These are phyloP conservation scores for Boletus fagicola DNA, from an alignment of 768 basidiomycete genomes.

Conservation along the genomic window DNA sequence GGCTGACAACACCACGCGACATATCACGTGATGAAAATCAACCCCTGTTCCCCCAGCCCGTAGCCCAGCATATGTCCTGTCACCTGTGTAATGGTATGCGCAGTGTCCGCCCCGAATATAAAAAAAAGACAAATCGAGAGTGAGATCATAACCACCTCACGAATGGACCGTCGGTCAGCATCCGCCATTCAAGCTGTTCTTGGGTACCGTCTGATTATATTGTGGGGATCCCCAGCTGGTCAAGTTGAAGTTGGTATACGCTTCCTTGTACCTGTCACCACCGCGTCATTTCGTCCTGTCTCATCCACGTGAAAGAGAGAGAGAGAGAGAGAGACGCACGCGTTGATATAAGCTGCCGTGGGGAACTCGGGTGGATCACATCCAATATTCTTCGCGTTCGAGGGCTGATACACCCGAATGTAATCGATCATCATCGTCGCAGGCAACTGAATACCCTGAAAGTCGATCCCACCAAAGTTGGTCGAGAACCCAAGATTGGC, in stretches of 20 bases:
- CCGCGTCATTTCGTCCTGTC: not conserved
- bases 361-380: constrained; percentile 74
- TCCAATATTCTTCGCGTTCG: constrained; percentile 49
- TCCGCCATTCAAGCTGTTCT: constrained; percentile 44
- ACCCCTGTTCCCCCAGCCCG: constrained; percentile 4
- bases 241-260: constrained; percentile 44
- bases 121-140: constrained; percentile 2
- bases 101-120: not conserved
- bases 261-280: constrained; percentile 37
- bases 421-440: constrained; percentile 74
- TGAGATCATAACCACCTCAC: constrained; percentile 2
- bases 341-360: constrained; percentile 71
- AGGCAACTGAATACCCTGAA: constrained; percentile 52
- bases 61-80: not conserved
- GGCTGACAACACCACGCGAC: constrained; percentile 29
- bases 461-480: constrained; percentile 67
- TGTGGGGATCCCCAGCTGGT: constrained; percentile 42
- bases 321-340: constrained; percentile 39
- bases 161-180: constrained; percentile 18
- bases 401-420: constrained; percentile 71
- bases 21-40: constrained; percentile 34
- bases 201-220: constrained; percentile 57
- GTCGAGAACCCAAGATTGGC: constrained; percentile 68
- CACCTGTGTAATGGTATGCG: not conserved
- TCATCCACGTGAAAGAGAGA: not conserved